Evolutionary conservation across 345 rosid species (phyloP), one percentile per base, ranked within the genome.

Genomic region (Hibiscus mutabilis): DNA sequence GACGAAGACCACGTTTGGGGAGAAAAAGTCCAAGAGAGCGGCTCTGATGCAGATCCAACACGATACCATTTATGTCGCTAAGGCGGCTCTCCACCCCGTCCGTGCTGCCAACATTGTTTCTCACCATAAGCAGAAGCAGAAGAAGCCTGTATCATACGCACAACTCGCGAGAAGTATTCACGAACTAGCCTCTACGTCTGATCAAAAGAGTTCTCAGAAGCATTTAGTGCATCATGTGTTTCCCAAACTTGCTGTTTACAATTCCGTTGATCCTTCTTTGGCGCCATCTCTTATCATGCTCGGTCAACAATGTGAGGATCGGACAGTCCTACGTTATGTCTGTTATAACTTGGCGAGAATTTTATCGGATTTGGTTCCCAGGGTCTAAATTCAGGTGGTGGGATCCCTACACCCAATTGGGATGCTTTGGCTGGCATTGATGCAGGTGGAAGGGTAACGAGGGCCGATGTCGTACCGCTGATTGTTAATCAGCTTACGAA

Each of bases 231-330:
- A 90, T 74, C 92, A 90, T 47, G 98, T 95, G 66, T 95, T 95
- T 78, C 99, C 99, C 40, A 95, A 95, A 79, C 94, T 95, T 27
- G 98, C 98, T 7, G 99, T 95, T 24, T 95, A 95, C 84, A 95
- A 95, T 78, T 95, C 99, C 19, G 98, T 95, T 75, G 99, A 95
- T 67, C 99, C 99, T 58, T 95, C 99, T 25, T 77, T 95, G 79
- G 99, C 99, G 12, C 99, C 99, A 29, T 95, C 99, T 72, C 99
- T 95, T 77, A 98, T 95, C 69, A 95, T 95, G 99, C 92, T 95
- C 66, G 78, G 82, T 84, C 99, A 95, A 86, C 99, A 95, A 73
- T 95, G 97, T 72, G 99, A 95, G 74, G 98, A 95, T 73, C 84
- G 89, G 85, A 92, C 74, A 79, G 89, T 95, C 65, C 87, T 90